phyloP scores from a whole-genome alignment of 2,329 filamentous ascomycete species.

The Diaporthe sp. region DNA sequence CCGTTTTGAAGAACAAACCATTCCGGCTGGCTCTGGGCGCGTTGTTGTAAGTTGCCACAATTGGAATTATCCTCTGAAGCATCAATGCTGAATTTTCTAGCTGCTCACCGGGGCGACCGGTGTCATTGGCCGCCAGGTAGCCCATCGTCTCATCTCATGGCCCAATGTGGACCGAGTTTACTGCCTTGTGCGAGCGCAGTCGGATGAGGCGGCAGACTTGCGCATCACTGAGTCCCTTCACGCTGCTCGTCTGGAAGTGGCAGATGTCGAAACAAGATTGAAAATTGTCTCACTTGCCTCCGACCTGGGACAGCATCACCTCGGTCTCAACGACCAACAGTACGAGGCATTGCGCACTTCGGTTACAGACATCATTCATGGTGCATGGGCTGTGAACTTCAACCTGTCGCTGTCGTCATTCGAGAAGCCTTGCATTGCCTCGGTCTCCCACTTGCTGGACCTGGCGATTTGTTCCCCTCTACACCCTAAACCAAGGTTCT shows the following conservation, averaged over 20 bases:
- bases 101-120: slow-evolving; percentile 72
- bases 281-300: slow-evolving; percentile 12
- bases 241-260: neutral
- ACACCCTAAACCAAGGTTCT: neutral
- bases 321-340: slow-evolving; percentile 10
- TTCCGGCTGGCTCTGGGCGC: slow-evolving; percentile 46
- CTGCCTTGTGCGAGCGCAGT: slow-evolving; percentile 57
- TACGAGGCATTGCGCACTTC: slow-evolving; percentile 18
- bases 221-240: slow-evolving; percentile 46
- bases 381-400: slow-evolving; percentile 33
- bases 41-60: slow-evolving; percentile 47
- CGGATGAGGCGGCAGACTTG: slow-evolving; percentile 48
- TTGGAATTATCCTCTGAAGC: neutral
- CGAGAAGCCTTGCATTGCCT: slow-evolving; percentile 18
- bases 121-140: slow-evolving; percentile 70
- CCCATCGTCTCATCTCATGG: slow-evolving; percentile 69
- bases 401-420: slow-evolving; percentile 26
- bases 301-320: neutral
- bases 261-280: neutral
- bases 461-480: neutral
- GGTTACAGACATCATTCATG: slow-evolving; percentile 30
- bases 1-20: slow-evolving; percentile 45
- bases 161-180: slow-evolving; percentile 67
- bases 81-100: slow-evolving; percentile 48
- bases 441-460: slow-evolving; percentile 10